Percentiles rank a stretch among this genome's conserved stretches.
phyloP scores from a whole-genome alignment of 345 rosid genomes.

The Noccaea caerulescens region DNA sequence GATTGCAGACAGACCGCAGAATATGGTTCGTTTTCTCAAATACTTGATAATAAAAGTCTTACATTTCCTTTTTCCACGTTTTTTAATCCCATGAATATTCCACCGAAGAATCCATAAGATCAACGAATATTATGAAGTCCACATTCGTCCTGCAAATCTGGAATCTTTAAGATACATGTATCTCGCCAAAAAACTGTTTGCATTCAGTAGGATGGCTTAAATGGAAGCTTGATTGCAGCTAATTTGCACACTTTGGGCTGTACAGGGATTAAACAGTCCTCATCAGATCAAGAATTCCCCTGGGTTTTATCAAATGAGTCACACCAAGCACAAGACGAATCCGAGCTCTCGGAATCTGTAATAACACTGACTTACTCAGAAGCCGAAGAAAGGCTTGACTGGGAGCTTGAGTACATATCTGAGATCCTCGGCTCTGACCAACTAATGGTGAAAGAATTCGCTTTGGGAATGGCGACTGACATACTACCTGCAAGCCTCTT shows the following conservation, averaged over 20 bases:
- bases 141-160: conserved; percentile 18
- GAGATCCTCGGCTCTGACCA: conserved; percentile 53
- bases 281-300: conserved; percentile 36
- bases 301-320: conserved; percentile 45
- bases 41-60: background rate
- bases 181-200: background rate
- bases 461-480: conserved; percentile 47
- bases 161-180: conserved; percentile 10
- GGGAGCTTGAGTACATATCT: conserved; percentile 68
- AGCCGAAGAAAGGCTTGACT: conserved; percentile 40
- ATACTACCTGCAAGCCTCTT: conserved; percentile 52
- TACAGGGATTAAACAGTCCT: conserved; percentile 30
- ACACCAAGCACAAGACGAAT: conserved; percentile 42
- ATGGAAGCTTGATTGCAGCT: conserved; percentile 9
- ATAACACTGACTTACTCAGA: conserved; percentile 42
- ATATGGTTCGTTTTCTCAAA: conserved; percentile 22
- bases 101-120: background rate
- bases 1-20: conserved; percentile 38
- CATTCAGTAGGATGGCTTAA: conserved; percentile 1
- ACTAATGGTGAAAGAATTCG: conserved; percentile 50
- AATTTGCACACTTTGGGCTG: conserved; percentile 18
- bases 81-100: background rate
- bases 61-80: background rate
- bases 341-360: conserved; percentile 42
- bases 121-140: background rate